Conservation (phyloP, 805 yeast genomes). For the Sugiyamaella marilandica region DNA sequence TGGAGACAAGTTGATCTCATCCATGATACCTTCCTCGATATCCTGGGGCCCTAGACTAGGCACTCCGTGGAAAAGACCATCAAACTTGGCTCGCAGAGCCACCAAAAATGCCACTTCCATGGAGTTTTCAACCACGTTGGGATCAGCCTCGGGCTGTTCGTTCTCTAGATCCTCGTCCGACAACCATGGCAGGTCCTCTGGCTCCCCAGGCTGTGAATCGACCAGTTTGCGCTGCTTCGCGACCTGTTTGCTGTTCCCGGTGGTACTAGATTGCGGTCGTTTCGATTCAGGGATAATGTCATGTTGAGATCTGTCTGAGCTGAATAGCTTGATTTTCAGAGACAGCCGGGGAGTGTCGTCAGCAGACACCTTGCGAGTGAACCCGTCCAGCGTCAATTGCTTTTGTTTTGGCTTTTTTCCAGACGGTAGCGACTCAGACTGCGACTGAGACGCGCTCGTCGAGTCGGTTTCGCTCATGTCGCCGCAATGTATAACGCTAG, state of each 20-base stretch:
- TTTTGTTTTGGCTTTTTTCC: neutral
- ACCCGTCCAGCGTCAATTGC: constrained; percentile 1
- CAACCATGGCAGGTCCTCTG: constrained; percentile 31
- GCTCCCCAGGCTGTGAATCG: constrained; percentile 19
- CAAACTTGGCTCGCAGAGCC: constrained; percentile 26
- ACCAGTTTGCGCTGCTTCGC: constrained; percentile 12
- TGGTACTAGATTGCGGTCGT: neutral
- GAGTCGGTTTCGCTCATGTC: neutral
- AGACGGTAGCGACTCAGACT: neutral
- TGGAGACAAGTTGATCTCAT: constrained; percentile 18
- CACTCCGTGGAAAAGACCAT: constrained; percentile 30
- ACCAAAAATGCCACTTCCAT: constrained; percentile 33
- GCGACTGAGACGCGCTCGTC: neutral
- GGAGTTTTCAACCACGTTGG: constrained; percentile 14
- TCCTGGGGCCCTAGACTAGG: constrained; percentile 38
- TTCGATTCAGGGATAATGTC: neutral
- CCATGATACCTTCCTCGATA: constrained; percentile 33
- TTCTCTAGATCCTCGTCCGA: constrained; percentile 22
- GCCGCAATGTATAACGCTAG: neutral
- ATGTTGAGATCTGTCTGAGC: neutral
- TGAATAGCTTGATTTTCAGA: constrained; percentile 1
- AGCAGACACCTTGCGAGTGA: neutral
- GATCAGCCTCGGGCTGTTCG: constrained; percentile 22
- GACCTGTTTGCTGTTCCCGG: constrained; percentile 7
- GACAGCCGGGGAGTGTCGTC: neutral